A percentile compares a stretch with the other conserved stretches of the same genome.
These are phyloP conservation scores for Thecamonas trahens DNA, from an alignment of 78 protist species.

Conservation along the genomic window DNA sequence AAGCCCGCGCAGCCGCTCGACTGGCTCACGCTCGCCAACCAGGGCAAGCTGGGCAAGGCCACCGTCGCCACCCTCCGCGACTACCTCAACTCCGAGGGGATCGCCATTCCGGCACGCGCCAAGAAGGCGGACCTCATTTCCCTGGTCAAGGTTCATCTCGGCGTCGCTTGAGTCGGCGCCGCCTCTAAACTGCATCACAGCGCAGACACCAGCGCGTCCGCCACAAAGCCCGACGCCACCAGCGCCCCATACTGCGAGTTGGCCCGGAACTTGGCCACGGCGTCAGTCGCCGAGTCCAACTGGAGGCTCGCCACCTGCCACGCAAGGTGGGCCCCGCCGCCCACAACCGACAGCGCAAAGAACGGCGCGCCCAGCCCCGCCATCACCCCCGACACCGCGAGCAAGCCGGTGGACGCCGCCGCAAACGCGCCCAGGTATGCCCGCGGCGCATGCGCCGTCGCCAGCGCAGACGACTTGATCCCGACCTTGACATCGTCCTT, in stretches of 20 bases:
- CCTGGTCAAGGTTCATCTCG: too few species aligned
- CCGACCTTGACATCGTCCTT: conserved; percentile 74
- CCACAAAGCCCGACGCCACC: not conserved
- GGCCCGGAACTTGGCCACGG: not conserved
- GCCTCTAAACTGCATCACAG: too few species aligned
- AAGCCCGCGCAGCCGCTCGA: too few species aligned
- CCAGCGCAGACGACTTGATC: conserved; percentile 79
- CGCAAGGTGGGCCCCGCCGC: conserved; percentile 31
- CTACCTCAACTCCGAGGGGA: too few species aligned
- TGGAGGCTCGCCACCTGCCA: conserved; percentile 63
- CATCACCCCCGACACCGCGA: conserved; percentile 13
- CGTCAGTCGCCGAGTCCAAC: conserved; percentile 22
- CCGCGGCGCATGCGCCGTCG: not conserved
- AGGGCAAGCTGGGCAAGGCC: too few species aligned
- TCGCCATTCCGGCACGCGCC: too few species aligned
- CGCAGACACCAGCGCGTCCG: not conserved
- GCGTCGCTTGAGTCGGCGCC: too few species aligned
- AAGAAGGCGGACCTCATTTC: too few species aligned
- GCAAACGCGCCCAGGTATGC: conserved; percentile 30
- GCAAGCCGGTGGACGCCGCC: not conserved
- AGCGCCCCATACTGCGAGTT: not conserved
- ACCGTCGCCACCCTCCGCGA: too few species aligned
- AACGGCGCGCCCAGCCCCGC: conserved; percentile 24
- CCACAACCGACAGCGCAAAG: conserved; percentile 19
- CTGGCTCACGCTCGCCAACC: too few species aligned